Percentiles rank a stretch among this genome's conserved stretches.
Conservation (phyloP, 2,329 filamentous ascomycete genomes). For the Xylariales sp. region DNA sequence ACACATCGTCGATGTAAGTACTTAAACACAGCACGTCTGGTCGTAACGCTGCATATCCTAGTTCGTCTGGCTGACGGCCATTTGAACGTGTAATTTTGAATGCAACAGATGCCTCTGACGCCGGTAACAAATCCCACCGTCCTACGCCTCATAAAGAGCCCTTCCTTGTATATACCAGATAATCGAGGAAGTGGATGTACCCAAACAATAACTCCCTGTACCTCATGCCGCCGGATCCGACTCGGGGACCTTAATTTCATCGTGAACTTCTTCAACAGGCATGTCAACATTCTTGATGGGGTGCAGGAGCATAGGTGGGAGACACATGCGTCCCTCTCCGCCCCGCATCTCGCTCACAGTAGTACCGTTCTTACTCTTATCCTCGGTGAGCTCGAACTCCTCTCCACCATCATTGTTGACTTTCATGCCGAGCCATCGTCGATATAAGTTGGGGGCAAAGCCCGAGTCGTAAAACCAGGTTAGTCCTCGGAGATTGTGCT, state of each 20-base stretch:
- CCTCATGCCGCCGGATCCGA: slow-evolving; percentile 44
- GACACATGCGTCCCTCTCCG: slow-evolving; percentile 81
- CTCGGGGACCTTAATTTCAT: slow-evolving; percentile 40
- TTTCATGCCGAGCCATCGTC: slow-evolving; percentile 77
- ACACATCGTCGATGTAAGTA: too few relatives aligned
- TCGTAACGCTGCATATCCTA: too few relatives aligned
- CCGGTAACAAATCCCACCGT: too few relatives aligned
- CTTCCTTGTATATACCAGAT: too few relatives aligned
- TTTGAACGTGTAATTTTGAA: too few relatives aligned
- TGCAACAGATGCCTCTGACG: too few relatives aligned
- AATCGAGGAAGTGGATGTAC: too few relatives aligned
- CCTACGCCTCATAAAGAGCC: too few relatives aligned
- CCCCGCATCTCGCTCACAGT: slow-evolving; percentile 52
- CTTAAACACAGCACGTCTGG: too few relatives aligned
- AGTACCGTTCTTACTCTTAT: slow-evolving; percentile 45
- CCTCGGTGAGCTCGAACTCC: slow-evolving; percentile 61
- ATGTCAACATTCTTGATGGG: slow-evolving; percentile 75
- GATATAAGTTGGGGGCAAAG: slow-evolving; percentile 77
- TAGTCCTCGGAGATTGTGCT: slow-evolving; percentile 82
- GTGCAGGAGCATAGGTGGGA: slow-evolving; percentile 85
- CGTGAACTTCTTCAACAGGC: slow-evolving; percentile 53
- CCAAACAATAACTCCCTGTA: too few relatives aligned
- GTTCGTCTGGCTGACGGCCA: too few relatives aligned
- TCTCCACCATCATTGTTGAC: slow-evolving; percentile 77
- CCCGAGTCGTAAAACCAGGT: slow-evolving; percentile 90